Conservation (phyloP, 176 grass and related monocot genomes). For the Raddia guianensis region DNA sequence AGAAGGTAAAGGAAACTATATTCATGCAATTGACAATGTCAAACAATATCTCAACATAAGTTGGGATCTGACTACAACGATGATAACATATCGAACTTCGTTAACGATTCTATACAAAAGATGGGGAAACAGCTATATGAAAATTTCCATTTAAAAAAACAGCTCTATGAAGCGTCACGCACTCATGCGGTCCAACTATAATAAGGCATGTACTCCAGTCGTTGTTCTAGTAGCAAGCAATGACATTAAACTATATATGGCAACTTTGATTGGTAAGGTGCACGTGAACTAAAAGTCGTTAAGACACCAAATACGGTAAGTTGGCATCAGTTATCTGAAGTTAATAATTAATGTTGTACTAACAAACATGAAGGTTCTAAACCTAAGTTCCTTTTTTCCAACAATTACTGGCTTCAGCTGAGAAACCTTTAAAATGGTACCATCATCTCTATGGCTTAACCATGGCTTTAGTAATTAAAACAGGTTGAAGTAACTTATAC, state of each 20-base stretch:
- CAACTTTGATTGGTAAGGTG: background rate
- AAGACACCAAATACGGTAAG: background rate
- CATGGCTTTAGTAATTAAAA: background rate
- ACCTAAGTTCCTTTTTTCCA: background rate
- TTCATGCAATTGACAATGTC: background rate
- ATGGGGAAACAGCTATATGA: background rate
- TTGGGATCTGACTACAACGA: constrained; percentile 2
- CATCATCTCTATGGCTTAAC: background rate
- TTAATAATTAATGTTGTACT: background rate
- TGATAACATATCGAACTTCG: background rate
- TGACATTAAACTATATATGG: background rate
- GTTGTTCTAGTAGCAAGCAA: background rate
- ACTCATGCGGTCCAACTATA: background rate
- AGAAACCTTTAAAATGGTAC: background rate
- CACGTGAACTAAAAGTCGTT: background rate
- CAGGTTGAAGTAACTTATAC: background rate
- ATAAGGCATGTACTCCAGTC: background rate
- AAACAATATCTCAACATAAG: background rate
- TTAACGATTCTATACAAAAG: background rate
- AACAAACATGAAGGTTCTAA: background rate
- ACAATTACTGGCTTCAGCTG: background rate
- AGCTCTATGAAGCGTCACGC: background rate
- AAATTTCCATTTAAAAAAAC: background rate
- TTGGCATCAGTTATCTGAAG: background rate
- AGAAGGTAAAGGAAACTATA: background rate